phyloP scores from a whole-genome alignment of 352 stramenopile species.

The Globisporangium yorkense region DNA sequence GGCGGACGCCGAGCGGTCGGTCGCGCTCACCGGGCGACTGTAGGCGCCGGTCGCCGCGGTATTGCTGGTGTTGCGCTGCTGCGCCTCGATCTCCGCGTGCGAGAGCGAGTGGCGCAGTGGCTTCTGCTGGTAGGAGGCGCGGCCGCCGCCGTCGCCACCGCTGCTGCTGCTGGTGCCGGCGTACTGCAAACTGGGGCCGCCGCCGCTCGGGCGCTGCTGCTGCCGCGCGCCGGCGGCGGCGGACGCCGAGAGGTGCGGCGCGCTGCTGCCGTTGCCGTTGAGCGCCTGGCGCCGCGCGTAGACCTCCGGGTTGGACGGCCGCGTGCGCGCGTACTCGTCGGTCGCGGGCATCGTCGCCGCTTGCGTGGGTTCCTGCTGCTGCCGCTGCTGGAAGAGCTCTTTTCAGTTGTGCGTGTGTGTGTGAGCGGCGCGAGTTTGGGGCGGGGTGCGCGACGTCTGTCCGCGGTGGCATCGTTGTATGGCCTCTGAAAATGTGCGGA shows the following conservation, averaged over 20 bases:
- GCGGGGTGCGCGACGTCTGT: background rate
- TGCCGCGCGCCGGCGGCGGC: slow-evolving; percentile 5
- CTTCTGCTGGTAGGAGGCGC: slow-evolving; percentile 22
- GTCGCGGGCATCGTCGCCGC: slow-evolving; percentile 15
- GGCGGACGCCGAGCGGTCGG: slow-evolving; percentile 7
- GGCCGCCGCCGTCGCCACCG: slow-evolving; percentile 1
- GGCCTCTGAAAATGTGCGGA: too few species aligned
- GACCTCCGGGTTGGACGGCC: slow-evolving; percentile 21
- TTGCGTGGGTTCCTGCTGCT: background rate
- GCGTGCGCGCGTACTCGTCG: slow-evolving; percentile 29
- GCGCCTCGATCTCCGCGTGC: slow-evolving; percentile 24
- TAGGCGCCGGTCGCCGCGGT: background rate
- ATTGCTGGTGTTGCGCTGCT: background rate
- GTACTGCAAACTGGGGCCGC: slow-evolving; percentile 2
- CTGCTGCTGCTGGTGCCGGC: slow-evolving; percentile 1
- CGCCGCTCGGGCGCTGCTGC: slow-evolving; percentile 7
- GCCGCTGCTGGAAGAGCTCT: background rate
- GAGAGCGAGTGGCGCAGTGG: slow-evolving; percentile 45
- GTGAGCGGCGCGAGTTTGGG: background rate
- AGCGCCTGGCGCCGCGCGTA: slow-evolving; percentile 14
- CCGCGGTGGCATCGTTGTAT: background rate
- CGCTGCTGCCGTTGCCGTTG: slow-evolving; percentile 3
- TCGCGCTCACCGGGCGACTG: slow-evolving; percentile 3
- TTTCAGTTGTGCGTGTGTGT: background rate
- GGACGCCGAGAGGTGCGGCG: slow-evolving; percentile 8